Conservation (phyloP, 2,329 filamentous ascomycete genomes). For the Neonectria sp. region DNA sequence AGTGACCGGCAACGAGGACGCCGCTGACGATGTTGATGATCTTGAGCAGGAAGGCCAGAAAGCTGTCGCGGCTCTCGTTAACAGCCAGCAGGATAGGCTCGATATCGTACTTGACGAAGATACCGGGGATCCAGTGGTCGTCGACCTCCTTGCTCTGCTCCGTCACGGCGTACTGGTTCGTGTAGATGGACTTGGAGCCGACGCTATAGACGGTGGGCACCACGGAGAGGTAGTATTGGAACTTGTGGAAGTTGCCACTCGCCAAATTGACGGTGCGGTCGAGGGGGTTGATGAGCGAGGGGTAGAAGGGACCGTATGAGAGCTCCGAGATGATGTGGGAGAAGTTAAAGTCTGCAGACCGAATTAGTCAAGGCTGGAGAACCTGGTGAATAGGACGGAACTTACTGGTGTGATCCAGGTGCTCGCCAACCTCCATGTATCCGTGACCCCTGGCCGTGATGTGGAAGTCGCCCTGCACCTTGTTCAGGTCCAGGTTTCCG, state of each 20-base stretch:
- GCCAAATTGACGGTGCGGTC: slow-evolving; percentile 89
- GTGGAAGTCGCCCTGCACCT: slow-evolving; percentile 98
- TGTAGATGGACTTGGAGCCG: slow-evolving; percentile 78
- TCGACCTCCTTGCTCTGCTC: slow-evolving; percentile 82
- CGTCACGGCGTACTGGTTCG: slow-evolving; percentile 98
- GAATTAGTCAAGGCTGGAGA: slow-evolving; percentile 37
- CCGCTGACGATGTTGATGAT: slow-evolving; percentile 93
- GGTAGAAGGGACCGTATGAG: slow-evolving; percentile 97
- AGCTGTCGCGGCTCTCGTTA: slow-evolving; percentile 82
- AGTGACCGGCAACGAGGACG: slow-evolving; percentile 93
- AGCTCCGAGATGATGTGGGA: slow-evolving; percentile 96
- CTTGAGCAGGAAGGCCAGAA: slow-evolving; percentile 83
- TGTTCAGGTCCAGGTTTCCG: slow-evolving; percentile 92
- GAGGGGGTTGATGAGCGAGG: slow-evolving; percentile 92
- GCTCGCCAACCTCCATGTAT: slow-evolving; percentile 84
- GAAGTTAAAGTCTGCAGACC: slow-evolving; percentile 88
- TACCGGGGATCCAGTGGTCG: slow-evolving; percentile 83
- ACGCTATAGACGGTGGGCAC: slow-evolving; percentile 94
- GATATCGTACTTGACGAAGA: slow-evolving; percentile 99
- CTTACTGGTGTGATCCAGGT: slow-evolving; percentile 87
- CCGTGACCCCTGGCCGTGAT: slow-evolving; percentile 96
- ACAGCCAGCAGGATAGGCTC: slow-evolving; percentile 93
- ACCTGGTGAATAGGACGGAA: slow-evolving; percentile 30
- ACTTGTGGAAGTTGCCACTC: slow-evolving; percentile 89
- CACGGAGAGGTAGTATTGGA: slow-evolving; percentile 96